Evolutionary conservation across 2,329 filamentous ascomycete species (phyloP).

Genomic region (Nigrospora osmanthi): DNA sequence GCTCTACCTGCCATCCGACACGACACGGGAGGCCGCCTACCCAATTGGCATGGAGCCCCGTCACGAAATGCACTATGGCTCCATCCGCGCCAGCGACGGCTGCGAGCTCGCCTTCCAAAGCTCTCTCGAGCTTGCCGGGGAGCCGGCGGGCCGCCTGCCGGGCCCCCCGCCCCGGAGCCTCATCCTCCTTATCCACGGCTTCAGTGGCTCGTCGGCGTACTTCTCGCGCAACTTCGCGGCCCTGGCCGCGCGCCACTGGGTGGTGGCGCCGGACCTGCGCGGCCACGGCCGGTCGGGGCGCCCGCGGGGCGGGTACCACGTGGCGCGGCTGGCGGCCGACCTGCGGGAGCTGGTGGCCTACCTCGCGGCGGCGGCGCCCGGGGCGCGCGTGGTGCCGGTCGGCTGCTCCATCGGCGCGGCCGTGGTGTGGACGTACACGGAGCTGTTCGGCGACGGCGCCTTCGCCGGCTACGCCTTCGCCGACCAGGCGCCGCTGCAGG

Average conservation of each 20-base stretch:
- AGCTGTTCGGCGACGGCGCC: slow-evolving; percentile 24
- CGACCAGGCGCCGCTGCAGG: slow-evolving; percentile 32
- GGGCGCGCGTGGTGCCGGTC: slow-evolving; percentile 20
- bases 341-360: slow-evolving; percentile 21
- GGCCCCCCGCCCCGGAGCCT: slow-evolving; percentile 12
- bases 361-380: slow-evolving; percentile 8
- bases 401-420: slow-evolving; percentile 33
- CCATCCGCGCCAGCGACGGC: slow-evolving; percentile 21
- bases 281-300: slow-evolving; percentile 27
- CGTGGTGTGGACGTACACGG: slow-evolving; percentile 30
- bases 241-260: slow-evolving; percentile 21
- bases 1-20: too few relatives aligned
- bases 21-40: too few relatives aligned
- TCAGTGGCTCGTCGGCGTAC: slow-evolving; percentile 30
- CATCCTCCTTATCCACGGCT: slow-evolving; percentile 30
- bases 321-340: slow-evolving; percentile 30
- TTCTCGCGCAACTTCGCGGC: slow-evolving; percentile 24
- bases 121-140: slow-evolving; percentile 17
- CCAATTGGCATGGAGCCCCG: neutral
- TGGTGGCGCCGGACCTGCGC: slow-evolving; percentile 29
- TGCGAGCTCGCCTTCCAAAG: slow-evolving; percentile 25
- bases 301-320: slow-evolving; percentile 26
- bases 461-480: slow-evolving; percentile 27
- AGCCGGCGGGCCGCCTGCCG: neutral
- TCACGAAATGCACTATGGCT: slow-evolving; percentile 18